These are phyloP conservation scores for Myotisia sp. DNA, from an alignment of 2,329 filamentous ascomycete genomes.

Conservation along the genomic window DNA sequence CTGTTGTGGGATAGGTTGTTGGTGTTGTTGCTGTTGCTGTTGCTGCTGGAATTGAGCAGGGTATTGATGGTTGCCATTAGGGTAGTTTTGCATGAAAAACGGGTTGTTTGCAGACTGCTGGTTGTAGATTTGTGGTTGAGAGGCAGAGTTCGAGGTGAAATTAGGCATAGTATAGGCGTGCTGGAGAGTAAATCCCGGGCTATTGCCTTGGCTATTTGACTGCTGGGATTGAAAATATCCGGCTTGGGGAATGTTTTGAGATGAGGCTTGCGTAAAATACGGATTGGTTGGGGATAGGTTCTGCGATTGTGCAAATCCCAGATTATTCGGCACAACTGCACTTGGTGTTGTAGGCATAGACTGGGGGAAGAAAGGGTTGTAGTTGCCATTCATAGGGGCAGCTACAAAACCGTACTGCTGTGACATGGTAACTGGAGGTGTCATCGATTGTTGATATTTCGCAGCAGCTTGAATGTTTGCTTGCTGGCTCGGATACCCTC, in stretches of 20 bases:
- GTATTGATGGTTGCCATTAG: too few species aligned
- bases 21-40: slow-evolving; percentile 10
- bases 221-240: neutral
- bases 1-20: slow-evolving; percentile 13
- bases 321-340: slow-evolving; percentile 15
- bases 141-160: slow-evolving; percentile 16
- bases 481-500: slow-evolving; percentile 39
- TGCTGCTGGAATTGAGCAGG: slow-evolving; percentile 9
- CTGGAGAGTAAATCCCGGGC: slow-evolving; percentile 13
- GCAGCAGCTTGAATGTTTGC: slow-evolving; percentile 20
- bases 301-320: slow-evolving; percentile 16
- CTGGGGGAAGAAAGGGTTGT: slow-evolving; percentile 16
- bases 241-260: slow-evolving; percentile 12
- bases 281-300: slow-evolving; percentile 16
- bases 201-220: slow-evolving; percentile 8
- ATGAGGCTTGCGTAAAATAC: slow-evolving; percentile 25
- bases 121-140: slow-evolving; percentile 17
- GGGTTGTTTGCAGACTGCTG: slow-evolving; percentile 14
- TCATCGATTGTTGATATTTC: slow-evolving; percentile 29
- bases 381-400: slow-evolving; percentile 20
- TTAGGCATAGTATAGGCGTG: slow-evolving; percentile 29
- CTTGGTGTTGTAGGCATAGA: slow-evolving; percentile 14
- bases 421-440: slow-evolving; percentile 28
- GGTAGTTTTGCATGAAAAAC: slow-evolving; percentile 2
- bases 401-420: slow-evolving; percentile 19